Conservation (phyloP, 106 monocot genomes). For the Xerophyta viscosa region DNA sequence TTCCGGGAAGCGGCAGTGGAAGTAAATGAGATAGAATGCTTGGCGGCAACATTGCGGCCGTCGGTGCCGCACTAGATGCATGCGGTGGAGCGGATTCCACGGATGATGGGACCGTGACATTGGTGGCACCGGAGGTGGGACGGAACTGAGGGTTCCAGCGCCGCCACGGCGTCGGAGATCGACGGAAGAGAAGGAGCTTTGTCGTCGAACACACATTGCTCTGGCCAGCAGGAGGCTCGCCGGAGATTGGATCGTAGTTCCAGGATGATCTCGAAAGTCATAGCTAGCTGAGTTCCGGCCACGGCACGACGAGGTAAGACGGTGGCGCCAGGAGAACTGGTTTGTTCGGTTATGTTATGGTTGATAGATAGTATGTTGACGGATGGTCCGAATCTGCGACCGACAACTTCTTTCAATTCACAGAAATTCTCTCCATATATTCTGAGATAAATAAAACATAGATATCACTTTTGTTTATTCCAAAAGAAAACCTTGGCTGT, state of each 20-base stretch:
- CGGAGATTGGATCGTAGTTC: conserved; percentile 39
- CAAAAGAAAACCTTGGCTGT: too few species aligned
- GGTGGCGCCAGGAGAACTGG: too few species aligned
- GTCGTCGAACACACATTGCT: conserved; percentile 15
- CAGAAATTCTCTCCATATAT: too few species aligned
- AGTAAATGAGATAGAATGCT: conserved; percentile 39
- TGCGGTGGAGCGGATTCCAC: conserved; percentile 34
- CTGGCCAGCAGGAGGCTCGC: conserved; percentile 25
- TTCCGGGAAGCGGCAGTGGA: conserved; percentile 41
- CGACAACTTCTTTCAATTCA: too few species aligned
- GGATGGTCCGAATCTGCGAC: too few species aligned
- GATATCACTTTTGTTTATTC: too few species aligned
- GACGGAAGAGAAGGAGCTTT: conserved; percentile 25
- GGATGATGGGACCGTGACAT: conserved; percentile 44
- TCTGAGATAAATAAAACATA: too few species aligned
- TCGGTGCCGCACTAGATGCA: conserved; percentile 61
- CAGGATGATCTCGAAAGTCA: conserved; percentile 53
- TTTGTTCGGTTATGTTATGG: too few species aligned
- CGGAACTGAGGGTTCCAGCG: conserved; percentile 27
- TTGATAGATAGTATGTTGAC: too few species aligned
- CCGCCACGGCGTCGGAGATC: conserved; percentile 29
- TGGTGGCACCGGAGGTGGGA: conserved; percentile 30
- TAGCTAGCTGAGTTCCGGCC: too few species aligned
- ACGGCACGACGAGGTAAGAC: too few species aligned
- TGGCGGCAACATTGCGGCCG: conserved; percentile 15